These are phyloP conservation scores for Tetramitus jugosus DNA, from an alignment of 208 protist species.

Conservation along the genomic window DNA sequence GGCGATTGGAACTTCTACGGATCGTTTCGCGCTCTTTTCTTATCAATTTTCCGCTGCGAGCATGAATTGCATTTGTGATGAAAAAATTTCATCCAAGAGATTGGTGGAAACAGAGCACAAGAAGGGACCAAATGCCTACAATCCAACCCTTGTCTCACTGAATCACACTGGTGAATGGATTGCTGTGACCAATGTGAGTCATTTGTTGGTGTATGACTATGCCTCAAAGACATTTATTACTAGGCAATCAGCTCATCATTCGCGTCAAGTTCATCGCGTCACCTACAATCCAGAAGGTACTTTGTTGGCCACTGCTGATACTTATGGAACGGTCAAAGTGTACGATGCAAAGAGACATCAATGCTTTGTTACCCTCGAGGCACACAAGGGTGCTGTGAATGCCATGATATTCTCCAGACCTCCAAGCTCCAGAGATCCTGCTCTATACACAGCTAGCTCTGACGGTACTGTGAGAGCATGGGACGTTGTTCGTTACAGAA, in stretches of 20 bases:
- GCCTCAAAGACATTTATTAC: slow-evolving; percentile 16
- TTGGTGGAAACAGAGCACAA: too few species aligned
- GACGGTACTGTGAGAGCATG: slow-evolving; percentile 23
- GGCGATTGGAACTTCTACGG: too few species aligned
- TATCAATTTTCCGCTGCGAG: too few species aligned
- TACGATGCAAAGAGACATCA: slow-evolving; percentile 6
- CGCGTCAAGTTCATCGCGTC: background rate
- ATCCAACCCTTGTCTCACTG: too few species aligned
- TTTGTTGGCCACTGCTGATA: slow-evolving; percentile 20
- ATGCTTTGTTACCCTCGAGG: slow-evolving; percentile 25
- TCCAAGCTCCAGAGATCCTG: background rate
- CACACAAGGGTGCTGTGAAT: slow-evolving; percentile 13
- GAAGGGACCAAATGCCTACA: too few species aligned
- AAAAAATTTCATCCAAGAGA: too few species aligned
- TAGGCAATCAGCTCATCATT: background rate
- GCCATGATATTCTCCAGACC: slow-evolving; percentile 15
- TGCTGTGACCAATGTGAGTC: too few species aligned
- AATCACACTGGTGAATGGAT: too few species aligned
- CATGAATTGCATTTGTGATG: too few species aligned
- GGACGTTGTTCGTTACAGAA: slow-evolving; percentile 22
- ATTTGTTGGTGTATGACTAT: background rate
- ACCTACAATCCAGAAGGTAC: background rate
- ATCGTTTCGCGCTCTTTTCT: too few species aligned
- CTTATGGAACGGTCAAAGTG: slow-evolving; percentile 31
- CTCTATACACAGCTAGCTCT: background rate